Conservation (phyloP, 2,329 filamentous ascomycete species). For the Ramularia endophylla region DNA sequence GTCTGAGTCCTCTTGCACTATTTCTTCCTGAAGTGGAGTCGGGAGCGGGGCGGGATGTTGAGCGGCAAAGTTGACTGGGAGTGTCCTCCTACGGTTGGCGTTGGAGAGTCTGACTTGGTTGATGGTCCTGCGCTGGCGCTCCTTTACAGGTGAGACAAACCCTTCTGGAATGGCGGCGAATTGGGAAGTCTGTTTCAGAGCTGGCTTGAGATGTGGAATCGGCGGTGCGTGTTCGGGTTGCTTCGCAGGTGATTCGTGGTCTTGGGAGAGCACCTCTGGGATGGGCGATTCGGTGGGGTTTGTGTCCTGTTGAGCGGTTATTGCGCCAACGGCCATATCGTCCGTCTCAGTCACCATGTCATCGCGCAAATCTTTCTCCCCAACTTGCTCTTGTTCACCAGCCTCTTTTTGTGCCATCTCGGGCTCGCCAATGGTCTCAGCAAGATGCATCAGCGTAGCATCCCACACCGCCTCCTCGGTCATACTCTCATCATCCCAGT, state of each 20-base stretch:
- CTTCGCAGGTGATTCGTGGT: too few relatives aligned
- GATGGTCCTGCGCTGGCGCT: slow-evolving; percentile 16
- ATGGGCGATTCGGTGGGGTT: too few relatives aligned
- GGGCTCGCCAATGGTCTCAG: slow-evolving; percentile 6
- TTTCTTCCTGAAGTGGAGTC: not conserved
- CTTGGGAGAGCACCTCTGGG: not conserved
- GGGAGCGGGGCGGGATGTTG: not conserved
- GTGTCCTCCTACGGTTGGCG: slow-evolving; percentile 21
- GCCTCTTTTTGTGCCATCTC: not conserved
- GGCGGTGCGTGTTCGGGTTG: not conserved
- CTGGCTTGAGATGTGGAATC: not conserved
- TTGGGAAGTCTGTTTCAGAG: not conserved
- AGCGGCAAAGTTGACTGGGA: slow-evolving; percentile 25
- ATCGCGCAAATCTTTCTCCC: not conserved
- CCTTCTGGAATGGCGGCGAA: slow-evolving; percentile 21
- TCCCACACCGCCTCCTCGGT: slow-evolving; percentile 9
- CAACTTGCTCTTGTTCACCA: not conserved
- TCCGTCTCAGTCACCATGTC: not conserved
- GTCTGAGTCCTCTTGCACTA: not conserved
- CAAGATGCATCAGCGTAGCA: slow-evolving; percentile 17
- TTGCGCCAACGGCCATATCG: too few relatives aligned
- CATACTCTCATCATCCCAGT: slow-evolving; percentile 23
- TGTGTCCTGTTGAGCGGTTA: not conserved
- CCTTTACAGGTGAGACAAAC: slow-evolving; percentile 27
- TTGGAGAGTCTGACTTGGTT: slow-evolving; percentile 14